Evolutionary conservation across 1,139 yeast species (phyloP), one percentile per base, ranked within the genome.

Genomic region (Blastobotrys arbuscula): DNA sequence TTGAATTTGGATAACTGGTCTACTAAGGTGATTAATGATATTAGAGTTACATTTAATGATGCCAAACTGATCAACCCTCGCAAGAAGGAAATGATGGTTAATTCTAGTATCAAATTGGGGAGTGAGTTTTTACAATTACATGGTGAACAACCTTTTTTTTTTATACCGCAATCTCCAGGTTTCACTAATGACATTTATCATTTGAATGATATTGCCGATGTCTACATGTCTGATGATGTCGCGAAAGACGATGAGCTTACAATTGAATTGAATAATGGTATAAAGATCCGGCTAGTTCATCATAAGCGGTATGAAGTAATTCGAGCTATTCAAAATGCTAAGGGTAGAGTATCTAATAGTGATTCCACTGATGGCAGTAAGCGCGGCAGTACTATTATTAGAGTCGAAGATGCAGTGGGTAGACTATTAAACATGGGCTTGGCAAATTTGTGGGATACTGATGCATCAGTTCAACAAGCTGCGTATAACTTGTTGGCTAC

Each of bases 401-500:
- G 52, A 7, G 58, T 61, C 2, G 64, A 61, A 20, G 64, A 60
- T 36, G 60, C 58, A 3, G 40, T 60, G 31, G 59, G 60, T 1
- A 51, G 54, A 49, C 63, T 87, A 42, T 71, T 84, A 51, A 80
- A 84, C 55, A 77, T 84, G 45, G 79, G 79, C 1, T 75, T 85
- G 58, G 78, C 84, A 34, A 90, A 94, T 0, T 67, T 88, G 51
- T 71, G 86, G 21, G 78, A 83, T 20, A 71, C 72, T 3, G 73
- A 79, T 49, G 77, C 76, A 33, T 79, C 76, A 6, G 81, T 85
- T 3, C 76, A 87, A 56, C 72, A 78, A 6, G 74, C 85, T 3
- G 81, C 94, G 0, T 84, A 82, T 49, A 70, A 77, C 35, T 68
- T 88, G 18, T 70, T 87, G 61, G 81, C 86, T 0, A 78, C 88